phyloP scores from a whole-genome alignment of 768 basidiomycete species.

The Rhizopogon roseolus region DNA sequence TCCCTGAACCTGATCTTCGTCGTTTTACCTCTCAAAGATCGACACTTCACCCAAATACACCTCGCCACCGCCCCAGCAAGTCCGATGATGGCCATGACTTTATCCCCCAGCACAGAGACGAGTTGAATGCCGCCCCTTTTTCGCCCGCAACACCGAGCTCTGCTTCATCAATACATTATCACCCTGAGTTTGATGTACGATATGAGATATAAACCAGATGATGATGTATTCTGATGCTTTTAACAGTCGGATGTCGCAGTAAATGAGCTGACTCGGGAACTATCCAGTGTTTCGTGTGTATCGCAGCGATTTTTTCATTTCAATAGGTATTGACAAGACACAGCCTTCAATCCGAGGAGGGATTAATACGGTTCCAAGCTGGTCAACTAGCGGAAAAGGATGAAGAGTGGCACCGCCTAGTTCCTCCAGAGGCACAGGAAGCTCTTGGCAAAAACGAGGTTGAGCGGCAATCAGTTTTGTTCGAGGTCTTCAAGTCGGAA shows the following conservation, averaged over 20 bases:
- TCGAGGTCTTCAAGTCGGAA: constrained; percentile 89
- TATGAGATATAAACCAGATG: constrained; percentile 1
- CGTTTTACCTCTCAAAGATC: constrained; percentile 39
- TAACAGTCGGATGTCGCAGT: constrained; percentile 20
- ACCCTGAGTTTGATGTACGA: constrained; percentile 34
- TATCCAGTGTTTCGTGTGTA: constrained; percentile 37
- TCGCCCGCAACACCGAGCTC: constrained; percentile 29
- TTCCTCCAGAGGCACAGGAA: constrained; percentile 66
- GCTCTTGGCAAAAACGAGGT: constrained; percentile 75
- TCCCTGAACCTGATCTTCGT: constrained; percentile 51
- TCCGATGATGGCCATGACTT: constrained; percentile 29
- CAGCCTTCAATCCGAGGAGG: constrained; percentile 62
- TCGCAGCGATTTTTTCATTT: background rate
- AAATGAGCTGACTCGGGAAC: constrained; percentile 27
- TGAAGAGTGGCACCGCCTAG: constrained; percentile 80
- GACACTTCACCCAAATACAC: constrained; percentile 18
- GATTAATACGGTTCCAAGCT: constrained; percentile 60
- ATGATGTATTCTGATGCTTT: constrained; percentile 16
- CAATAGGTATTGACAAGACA: constrained; percentile 3
- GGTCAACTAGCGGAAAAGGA: constrained; percentile 62
- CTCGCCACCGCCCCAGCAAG: constrained; percentile 33
- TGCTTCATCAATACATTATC: constrained; percentile 22
- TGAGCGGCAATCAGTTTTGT: constrained; percentile 79
- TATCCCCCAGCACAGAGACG: constrained; percentile 10
- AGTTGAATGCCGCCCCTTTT: constrained; percentile 25